Evolutionary conservation across 192 early-diverging fungal genomes (phyloP).

Genomic region (Linnemannia hyalina): DNA sequence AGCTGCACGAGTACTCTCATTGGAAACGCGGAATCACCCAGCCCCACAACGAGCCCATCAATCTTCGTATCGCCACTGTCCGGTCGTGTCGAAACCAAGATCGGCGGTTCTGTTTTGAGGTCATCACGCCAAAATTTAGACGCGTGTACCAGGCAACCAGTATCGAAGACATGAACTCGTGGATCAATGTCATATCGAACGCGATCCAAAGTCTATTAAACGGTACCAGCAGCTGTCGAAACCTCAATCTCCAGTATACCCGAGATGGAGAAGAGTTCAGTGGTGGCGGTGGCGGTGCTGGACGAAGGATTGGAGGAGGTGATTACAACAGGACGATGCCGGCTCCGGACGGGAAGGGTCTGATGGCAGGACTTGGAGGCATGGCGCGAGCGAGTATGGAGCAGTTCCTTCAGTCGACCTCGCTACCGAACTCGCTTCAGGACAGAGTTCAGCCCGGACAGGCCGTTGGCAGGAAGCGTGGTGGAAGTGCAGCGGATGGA

Average conservation of each 20-base stretch:
- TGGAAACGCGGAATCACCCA: conserved; percentile 70
- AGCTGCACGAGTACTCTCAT: conserved; percentile 73
- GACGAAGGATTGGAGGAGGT: conserved; percentile 6
- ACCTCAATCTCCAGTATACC: conserved; percentile 34
- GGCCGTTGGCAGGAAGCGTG: conserved; percentile 47
- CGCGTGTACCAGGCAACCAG: conserved; percentile 79
- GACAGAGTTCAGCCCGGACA: conserved; percentile 43
- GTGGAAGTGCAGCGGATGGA: conserved; percentile 36
- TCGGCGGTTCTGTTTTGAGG: conserved; percentile 78
- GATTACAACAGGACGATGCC: background rate
- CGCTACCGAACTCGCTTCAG: conserved; percentile 44
- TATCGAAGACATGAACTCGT: conserved; percentile 72
- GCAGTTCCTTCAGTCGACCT: conserved; percentile 27
- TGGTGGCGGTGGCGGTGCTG: background rate
- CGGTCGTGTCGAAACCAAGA: conserved; percentile 73
- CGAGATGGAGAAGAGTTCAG: background rate
- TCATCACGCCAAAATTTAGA: conserved; percentile 70
- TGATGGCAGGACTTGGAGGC: conserved; percentile 25
- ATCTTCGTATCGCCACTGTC: conserved; percentile 77
- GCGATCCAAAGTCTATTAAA: conserved; percentile 75
- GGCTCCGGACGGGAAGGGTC: conserved; percentile 21
- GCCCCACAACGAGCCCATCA: conserved; percentile 67
- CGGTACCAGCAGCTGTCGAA: conserved; percentile 60
- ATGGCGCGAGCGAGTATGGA: conserved; percentile 35
- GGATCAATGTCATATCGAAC: conserved; percentile 77